Percentiles rank a stretch among this genome's conserved stretches.
phyloP scores from a whole-genome alignment of 805 yeast genomes.

The Ogataea neopini region DNA sequence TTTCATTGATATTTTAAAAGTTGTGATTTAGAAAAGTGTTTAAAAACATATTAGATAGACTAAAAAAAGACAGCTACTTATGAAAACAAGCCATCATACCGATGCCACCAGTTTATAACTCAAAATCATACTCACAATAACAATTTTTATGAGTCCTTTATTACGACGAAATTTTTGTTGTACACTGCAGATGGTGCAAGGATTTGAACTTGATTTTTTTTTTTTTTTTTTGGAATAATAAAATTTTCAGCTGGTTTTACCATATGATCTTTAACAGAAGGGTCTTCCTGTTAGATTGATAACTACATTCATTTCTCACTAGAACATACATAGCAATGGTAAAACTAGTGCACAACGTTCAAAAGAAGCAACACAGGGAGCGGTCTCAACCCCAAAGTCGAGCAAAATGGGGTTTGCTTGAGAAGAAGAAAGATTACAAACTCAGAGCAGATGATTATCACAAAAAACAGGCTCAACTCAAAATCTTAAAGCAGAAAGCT shows the following conservation, averaged over 20 bases:
- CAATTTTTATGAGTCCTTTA: too few species aligned
- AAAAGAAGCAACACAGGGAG: constrained; percentile 95
- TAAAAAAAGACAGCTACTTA: too few species aligned
- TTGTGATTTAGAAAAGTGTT: too few species aligned
- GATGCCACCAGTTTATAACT: too few species aligned
- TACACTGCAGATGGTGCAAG: too few species aligned
- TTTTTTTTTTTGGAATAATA: neutral
- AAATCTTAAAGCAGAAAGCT: constrained; percentile 72
- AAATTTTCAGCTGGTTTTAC: neutral
- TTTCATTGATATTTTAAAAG: too few species aligned
- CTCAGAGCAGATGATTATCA: constrained; percentile 58
- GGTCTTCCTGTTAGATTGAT: neutral
- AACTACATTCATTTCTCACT: neutral
- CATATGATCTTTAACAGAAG: neutral
- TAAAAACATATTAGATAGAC: too few species aligned
- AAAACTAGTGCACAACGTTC: constrained; percentile 82
- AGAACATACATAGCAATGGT: constrained; percentile 49
- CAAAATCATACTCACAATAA: too few species aligned
- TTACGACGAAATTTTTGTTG: too few species aligned
- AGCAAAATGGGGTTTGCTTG: constrained; percentile 77
- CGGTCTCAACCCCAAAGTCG: constrained; percentile 83
- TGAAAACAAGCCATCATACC: too few species aligned
- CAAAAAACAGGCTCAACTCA: constrained; percentile 62
- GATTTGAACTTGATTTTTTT: too few species aligned
- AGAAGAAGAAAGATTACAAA: constrained; percentile 85